A percentile compares a stretch with the other conserved stretches of the same genome.
These are phyloP conservation scores for Cladosporium oxysporum DNA, from an alignment of 2,329 filamentous ascomycete genomes.

Conservation along the genomic window DNA sequence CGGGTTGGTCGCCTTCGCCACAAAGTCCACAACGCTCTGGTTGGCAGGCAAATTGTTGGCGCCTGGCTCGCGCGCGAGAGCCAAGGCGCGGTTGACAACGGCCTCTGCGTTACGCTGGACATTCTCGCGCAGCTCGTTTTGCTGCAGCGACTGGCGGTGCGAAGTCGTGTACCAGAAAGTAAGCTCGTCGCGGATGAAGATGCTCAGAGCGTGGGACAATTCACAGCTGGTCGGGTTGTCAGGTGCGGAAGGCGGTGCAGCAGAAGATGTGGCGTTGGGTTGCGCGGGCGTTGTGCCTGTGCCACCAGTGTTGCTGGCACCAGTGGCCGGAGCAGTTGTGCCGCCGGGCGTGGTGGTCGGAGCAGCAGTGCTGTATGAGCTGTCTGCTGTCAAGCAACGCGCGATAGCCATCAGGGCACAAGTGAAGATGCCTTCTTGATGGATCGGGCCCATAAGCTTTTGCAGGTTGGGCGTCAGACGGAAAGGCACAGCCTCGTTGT, in stretches of 20 bases:
- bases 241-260: conserved; percentile 42
- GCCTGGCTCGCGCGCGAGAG: conserved; percentile 68
- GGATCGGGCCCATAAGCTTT: conserved; percentile 91
- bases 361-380: conserved; percentile 29
- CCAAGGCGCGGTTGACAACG: conserved; percentile 87
- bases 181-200: conserved; percentile 98
- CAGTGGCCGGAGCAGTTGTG: conserved; percentile 3
- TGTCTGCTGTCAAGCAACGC: conserved; percentile 83
- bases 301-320: conserved; percentile 13
- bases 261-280: conserved; percentile 22
- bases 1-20: conserved; percentile 90
- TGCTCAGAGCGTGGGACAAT: conserved; percentile 88
- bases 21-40: conserved; percentile 93
- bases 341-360: conserved; percentile 20
- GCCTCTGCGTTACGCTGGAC: conserved; percentile 86
- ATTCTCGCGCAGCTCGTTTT: conserved; percentile 72
- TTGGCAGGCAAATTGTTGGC: conserved; percentile 77
- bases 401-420: conserved; percentile 95
- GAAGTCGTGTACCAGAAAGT: conserved; percentile 91
- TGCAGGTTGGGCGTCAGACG: conserved; percentile 95
- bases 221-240: conserved; percentile 52
- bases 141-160: conserved; percentile 65
- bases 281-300: conserved; percentile 9
- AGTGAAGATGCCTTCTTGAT: conserved; percentile 95
- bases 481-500: conserved; percentile 95